phyloP scores from a whole-genome alignment of 2,329 filamentous ascomycete genomes.

The Orbilia blumenaviensis region DNA sequence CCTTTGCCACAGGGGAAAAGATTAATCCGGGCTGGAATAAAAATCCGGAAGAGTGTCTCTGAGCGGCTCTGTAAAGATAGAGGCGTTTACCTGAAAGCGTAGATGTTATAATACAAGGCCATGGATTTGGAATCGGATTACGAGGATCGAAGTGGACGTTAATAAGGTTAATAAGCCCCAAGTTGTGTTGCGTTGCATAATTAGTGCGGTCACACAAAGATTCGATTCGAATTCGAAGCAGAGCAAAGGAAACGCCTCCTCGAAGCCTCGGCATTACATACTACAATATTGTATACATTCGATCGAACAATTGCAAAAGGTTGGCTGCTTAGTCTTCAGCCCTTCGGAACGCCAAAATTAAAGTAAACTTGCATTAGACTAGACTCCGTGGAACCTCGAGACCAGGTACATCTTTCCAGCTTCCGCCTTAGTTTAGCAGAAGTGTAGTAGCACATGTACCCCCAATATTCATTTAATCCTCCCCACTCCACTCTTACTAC shows the following conservation, averaged over 20 bases:
- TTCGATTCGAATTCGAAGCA: not conserved
- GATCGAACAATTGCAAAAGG: not conserved
- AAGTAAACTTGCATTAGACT: constrained; percentile 4
- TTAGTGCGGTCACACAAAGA: constrained; percentile 17
- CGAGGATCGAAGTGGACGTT: not conserved
- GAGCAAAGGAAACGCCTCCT: not conserved
- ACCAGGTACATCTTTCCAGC: no score
- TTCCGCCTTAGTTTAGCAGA: not conserved
- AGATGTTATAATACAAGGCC: not conserved
- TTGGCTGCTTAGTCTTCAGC: not conserved
- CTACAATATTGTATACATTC: no score
- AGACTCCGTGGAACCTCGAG: not conserved
- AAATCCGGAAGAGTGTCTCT: not conserved
- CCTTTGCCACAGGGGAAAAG: not conserved
- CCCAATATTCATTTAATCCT: not conserved
- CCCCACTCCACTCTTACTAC: no score
- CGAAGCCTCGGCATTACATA: no score
- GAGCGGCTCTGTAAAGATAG: not conserved
- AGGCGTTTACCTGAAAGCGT: not conserved
- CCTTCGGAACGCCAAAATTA: constrained; percentile 1
- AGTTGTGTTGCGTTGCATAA: constrained; percentile 18
- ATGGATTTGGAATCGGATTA: constrained; percentile 25
- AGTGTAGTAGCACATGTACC: not conserved
- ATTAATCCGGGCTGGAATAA: constrained; percentile 24
- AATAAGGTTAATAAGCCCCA: constrained; percentile 13